phyloP scores from a whole-genome alignment of 2,329 filamentous ascomycete species.

The Ophiostoma sp. region DNA sequence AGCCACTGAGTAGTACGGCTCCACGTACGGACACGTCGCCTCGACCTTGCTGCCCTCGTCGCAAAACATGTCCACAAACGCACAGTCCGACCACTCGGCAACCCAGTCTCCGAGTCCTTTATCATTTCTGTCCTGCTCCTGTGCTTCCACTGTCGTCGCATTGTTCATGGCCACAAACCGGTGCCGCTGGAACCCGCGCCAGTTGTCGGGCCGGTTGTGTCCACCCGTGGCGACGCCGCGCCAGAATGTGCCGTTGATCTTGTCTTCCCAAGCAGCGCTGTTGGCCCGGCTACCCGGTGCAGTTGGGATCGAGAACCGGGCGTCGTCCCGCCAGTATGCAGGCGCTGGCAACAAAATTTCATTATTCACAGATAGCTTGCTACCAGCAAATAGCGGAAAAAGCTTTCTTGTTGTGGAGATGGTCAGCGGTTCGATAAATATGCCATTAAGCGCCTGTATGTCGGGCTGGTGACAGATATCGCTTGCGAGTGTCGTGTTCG shows the following conservation, averaged over 20 bases:
- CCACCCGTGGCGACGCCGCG: constrained; percentile 64
- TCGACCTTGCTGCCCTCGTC: constrained; percentile 31
- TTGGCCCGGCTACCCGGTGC: constrained; percentile 38
- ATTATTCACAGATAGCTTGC: constrained; percentile 63
- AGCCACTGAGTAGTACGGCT: constrained; percentile 39
- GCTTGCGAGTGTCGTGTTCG: constrained; percentile 56
- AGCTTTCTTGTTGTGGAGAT: constrained; percentile 53
- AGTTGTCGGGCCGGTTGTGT: constrained; percentile 54
- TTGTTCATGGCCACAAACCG: constrained; percentile 72
- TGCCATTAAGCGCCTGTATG: constrained; percentile 57
- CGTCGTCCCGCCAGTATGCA: constrained; percentile 62
- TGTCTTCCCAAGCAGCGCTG: constrained; percentile 54
- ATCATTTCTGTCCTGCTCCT: constrained; percentile 35
- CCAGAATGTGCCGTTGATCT: constrained; percentile 53
- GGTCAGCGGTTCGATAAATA: constrained; percentile 57
- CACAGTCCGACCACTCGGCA: constrained; percentile 44
- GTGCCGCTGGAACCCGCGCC: constrained; percentile 69
- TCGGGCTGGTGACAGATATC: constrained; percentile 63
- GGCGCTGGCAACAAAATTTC: constrained; percentile 65
- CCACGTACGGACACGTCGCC: constrained; percentile 44
- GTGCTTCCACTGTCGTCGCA: constrained; percentile 38
- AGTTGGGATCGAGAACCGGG: constrained; percentile 50
- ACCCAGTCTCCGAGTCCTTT: constrained; percentile 45
- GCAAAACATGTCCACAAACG: constrained; percentile 53
- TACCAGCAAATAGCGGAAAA: constrained; percentile 63